Base-by-base conservation (phyloP, 1,284 basidiomycete species). In the Grifola frondosa region DNA sequence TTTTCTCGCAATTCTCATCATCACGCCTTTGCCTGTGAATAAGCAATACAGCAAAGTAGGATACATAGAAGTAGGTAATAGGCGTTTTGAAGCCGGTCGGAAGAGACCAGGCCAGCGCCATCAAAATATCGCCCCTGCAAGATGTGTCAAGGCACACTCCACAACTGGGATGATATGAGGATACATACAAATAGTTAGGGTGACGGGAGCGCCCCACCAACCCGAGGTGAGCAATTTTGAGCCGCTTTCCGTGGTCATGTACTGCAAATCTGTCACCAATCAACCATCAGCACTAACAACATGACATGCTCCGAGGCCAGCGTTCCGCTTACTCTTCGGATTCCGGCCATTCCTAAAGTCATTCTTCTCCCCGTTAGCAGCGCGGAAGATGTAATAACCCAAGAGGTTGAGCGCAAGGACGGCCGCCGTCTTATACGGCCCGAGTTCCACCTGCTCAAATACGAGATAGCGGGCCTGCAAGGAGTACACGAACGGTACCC, bases 181-280 rank as follows among this genome's bases (percentile, higher is more conserved):
- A 24, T 28, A 66, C 88, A 58, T 56, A 88, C 87, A 94, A 64
- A 65, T 95, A 95, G 61, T 95, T 96, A 13, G 97, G 97, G 68
- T 99, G 97, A 36, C 91, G 80, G 2, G 89, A 96, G 30, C 79
- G 68, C 95, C 96, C 97, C 97, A 99, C 97, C 96, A 99, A 9
- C 97, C 97, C 9, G 89, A 90, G 16, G 85, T 97, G 32, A 99
- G 73, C 26, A 99, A 77, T 64, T 93, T 96, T 5, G 91, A 88
- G 10, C 97, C 97, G 11, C 81, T 77, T 53, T 84, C 78, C 1
- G 96, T 99, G 41, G 82, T 77, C 68, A 99, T 84, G 64, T 73
- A 97, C 54, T 80, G 69, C 16, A 98, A 72, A 64, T 93, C 86
- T 88, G 43, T 20, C 16, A 31, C 20, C 15, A 23, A 9, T n/a